phyloP scores from a whole-genome alignment of 73 alveolate genomes.

The Paramecium sonneborni region DNA sequence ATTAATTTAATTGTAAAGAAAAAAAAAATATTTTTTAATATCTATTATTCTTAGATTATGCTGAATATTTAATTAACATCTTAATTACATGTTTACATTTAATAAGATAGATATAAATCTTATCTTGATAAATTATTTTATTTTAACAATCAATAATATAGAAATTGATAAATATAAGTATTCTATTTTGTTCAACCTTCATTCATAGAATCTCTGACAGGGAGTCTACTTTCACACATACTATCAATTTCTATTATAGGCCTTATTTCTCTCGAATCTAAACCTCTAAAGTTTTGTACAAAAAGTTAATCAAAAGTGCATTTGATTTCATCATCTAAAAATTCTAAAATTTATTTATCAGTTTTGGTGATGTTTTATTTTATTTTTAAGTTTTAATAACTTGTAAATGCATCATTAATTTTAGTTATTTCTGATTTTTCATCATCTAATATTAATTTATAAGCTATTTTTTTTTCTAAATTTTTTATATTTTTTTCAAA shows the following conservation, averaged over 20 bases:
- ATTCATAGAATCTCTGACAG: not conserved
- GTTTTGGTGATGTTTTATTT: not conserved
- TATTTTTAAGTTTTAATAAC: not conserved
- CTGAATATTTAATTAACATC: no score
- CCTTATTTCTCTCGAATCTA: not conserved
- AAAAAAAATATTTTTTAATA: not conserved
- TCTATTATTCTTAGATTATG: no score
- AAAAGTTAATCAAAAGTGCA: not conserved
- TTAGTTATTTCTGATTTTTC: conserved; percentile 26
- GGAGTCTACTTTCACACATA: not conserved
- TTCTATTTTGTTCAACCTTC: not conserved
- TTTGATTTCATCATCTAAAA: not conserved
- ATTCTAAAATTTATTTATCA: not conserved
- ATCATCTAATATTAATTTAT: conserved; percentile 9
- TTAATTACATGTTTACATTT: no score
- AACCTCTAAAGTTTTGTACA: not conserved
- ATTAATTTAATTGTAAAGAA: not conserved
- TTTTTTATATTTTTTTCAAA: not conserved
- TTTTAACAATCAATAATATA: no score
- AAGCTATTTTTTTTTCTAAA: not conserved
- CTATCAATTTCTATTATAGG: not conserved
- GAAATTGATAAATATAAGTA: no score
- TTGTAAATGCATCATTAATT: not conserved
- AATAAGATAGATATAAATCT: no score
- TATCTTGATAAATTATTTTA: no score